Base-by-base conservation (phyloP, 768 basidiomycete species). In the Trametes cubensis region DNA sequence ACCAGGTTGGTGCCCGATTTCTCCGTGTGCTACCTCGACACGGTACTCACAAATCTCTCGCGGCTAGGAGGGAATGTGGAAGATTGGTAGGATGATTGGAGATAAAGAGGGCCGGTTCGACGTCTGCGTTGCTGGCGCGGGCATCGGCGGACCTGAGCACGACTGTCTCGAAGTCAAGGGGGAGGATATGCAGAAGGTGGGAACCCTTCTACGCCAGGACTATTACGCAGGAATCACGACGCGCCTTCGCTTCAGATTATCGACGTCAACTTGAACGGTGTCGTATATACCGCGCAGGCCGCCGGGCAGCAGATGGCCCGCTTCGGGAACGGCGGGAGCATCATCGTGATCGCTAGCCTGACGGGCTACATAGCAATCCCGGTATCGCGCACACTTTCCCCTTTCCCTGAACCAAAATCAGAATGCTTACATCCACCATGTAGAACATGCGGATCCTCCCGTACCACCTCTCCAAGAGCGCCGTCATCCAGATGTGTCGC, bases 391-490 rank as follows among this genome's bases (percentile, higher is more conserved):
- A 34, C 34, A 34, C 34, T 7, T 34, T 34, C 11, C 34, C 28
- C 8, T 30, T 4, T 30, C 6, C 34, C 34, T 7, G 10, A 5
- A 34, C 11, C 34, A 11, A 34, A 34, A 34, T 5, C 10, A 34
- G 10, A 38, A 20, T n/a, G 17, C 13, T 23, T 26, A 34, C 34
- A 11, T 34, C 11, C 34, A 34, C 52, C 52, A 21, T 60, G 18
- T 45, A 89, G 89, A 85, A 84, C 63, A 86, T 88, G 63, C 81
- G 83, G 1, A 88, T 85, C 85, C 80, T 85, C 45, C 81, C 86
- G 13, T 92, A 91, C 74, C 89, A 90, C 71, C 78, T 82, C 44
- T 86, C 86, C 76, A 92, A 92, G 73, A 81, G 86, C 1, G 89
- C 85, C 2, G 88, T 91, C 14, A 73, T 89, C 39, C 90, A 92